Base-by-base conservation (phyloP, 1,284 basidiomycete species). In the Rhodotorula sp. region DNA sequence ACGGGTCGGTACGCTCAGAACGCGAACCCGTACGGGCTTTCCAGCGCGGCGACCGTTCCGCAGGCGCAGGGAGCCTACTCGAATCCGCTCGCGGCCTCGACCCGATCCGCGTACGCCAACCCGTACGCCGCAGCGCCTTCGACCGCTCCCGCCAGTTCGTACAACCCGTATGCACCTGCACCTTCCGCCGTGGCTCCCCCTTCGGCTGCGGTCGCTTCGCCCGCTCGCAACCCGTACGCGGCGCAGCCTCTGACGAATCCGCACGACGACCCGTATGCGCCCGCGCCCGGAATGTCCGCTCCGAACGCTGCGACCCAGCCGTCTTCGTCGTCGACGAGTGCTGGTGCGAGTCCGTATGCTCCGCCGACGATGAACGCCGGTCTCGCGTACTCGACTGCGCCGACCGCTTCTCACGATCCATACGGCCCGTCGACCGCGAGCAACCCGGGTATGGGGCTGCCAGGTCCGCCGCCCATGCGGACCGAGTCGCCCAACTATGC, bases 401-500 rank as follows among this genome's bases (percentile, higher is more conserved):
- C 78, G 59, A 31, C 64, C 51, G 74, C 73, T 46, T 66, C 77
- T 56, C 67, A 61, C 67, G 71, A 65, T 49, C 69, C 69, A 39
- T 75, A 75, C 66, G 67, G 69, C 20, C 69, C 71, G 31, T 46
- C 69, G 29, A 43, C 49, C 34, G 26, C 26, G 29, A 58, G 47
- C 39, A 68, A 68, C 57, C 70, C 69, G 51, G 68, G 65, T 56
- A 61, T 72, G 51, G 64, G 70, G 2, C 52, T 76, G 51, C 75
- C 78, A 23, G 78, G 81, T 26, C 79, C 80, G 58, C 79, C 78
- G 29, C 72, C 71, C 7, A 69, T 71, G 46, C 73, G 61, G 70
- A 65, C 70, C 72, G 65, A 83, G 83, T 29, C 84, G 84, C 61
- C 81, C 81, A 57, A 47, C 43, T 57, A 57, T 54, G 63, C 63